Base-by-base conservation (phyloP, 306 rosid genomes). In the Vicia faba region DNA sequence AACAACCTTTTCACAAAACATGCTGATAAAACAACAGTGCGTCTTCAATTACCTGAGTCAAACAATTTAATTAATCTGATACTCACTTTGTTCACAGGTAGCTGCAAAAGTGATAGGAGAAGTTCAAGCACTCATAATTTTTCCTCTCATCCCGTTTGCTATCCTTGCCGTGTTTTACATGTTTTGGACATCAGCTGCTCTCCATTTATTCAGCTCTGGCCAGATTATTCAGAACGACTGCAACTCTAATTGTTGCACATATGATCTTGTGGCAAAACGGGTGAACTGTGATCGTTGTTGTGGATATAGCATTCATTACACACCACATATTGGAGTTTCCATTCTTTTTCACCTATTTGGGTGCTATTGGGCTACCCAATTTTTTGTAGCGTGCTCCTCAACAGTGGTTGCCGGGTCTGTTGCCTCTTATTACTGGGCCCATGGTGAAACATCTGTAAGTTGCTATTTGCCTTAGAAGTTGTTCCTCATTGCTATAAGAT, bases 91-190 rank as follows among this genome's bases (percentile, higher is more conserved):
- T 64, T 51, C 31, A 59, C 85, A 93, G 99, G 99, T 93, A 57
- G 95, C 99, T 61, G 99, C 99, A 12, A 93, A 93, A 86, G 97
- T 90, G 70, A 88, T 93, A 19, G 97, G 99, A 79, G 99, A 93
- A 83, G 97, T 91, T 73, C 92, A 88, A 72, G 97, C 96, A 1
- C 91, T 93, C 59, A 90, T 93, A 63, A 83, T 88, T 58, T 93
- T 90, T 61, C 99, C 99, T 11, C 66, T 90, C 58, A 72, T 93
- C 29, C 99, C 99, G 54, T 88, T 74, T 71, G 69, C 74, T 11
- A 82, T 88, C 80, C 91, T 93, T 72, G 96, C 88, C 2, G 78
- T 93, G 61, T 93, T 93, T 77, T 93, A 89, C 83, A 93, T 89
- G 96, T 82, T 90, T 76, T 93, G 99, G 99, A 69, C 88, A 55